Conservation (phyloP, 768 basidiomycete genomes). For the Exsudoporus frostii region DNA sequence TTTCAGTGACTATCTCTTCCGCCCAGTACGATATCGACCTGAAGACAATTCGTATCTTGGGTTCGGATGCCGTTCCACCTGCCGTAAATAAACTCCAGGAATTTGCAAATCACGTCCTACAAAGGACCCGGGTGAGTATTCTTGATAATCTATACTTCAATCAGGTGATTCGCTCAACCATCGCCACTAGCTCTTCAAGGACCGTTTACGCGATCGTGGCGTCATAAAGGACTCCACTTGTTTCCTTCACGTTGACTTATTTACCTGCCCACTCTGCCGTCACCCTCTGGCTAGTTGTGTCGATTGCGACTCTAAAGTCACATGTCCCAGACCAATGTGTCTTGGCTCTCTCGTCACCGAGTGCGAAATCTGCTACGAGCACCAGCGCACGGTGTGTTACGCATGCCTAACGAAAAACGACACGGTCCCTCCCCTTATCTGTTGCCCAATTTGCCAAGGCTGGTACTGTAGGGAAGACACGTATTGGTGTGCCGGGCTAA, state of each 20-base stretch:
- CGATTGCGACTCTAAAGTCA: slow-evolving; percentile 10
- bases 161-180: not conserved
- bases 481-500: slow-evolving; percentile 14
- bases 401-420: slow-evolving; percentile 2
- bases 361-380: slow-evolving; percentile 2
- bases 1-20: slow-evolving; percentile 4
- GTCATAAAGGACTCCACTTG: not conserved
- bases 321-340: not conserved
- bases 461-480: slow-evolving; percentile 15
- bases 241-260: slow-evolving; percentile 8
- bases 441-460: slow-evolving; percentile 2
- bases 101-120: slow-evolving; percentile 2
- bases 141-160: not conserved
- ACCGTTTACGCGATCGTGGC: slow-evolving; percentile 1
- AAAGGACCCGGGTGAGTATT: slow-evolving; percentile 3
- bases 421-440: not conserved
- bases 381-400: slow-evolving; percentile 2
- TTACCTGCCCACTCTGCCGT: slow-evolving; percentile 13
- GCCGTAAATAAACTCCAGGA: slow-evolving; percentile 6
- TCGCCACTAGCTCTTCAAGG: slow-evolving; percentile 9
- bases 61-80: not conserved
- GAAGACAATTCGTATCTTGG: not conserved
- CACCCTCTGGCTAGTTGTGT: not conserved
- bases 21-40: slow-evolving; percentile 10
- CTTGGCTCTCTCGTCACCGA: not conserved